Evolutionary conservation across 495 filamentous ascomycete genomes (phyloP), one percentile per base, ranked within the genome.

Genomic region (Daldinia decipiens): DNA sequence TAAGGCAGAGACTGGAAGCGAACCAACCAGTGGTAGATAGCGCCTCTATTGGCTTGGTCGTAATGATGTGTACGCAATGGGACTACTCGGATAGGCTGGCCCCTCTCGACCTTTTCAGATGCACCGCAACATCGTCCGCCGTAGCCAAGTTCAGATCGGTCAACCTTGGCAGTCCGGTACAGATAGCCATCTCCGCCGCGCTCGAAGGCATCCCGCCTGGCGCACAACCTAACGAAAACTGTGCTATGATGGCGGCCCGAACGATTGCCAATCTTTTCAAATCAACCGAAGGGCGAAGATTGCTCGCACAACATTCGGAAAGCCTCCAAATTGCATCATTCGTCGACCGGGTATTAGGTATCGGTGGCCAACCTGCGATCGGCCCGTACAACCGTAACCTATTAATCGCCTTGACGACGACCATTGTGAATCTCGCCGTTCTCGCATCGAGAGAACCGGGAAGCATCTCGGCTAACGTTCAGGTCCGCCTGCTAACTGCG

Each of bases 231-330:
- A 82, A 82, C 36, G 79, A 83, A 36, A 97, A 98, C 76, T 92
- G 92, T 73, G 86, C 89, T 32, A 97, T 98, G 92, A 88, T 98
- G 79, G 87, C 91, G 0, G 81, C 92, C 45, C 93, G 96, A 11
- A 85, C 89, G 13, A 85, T 97, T 53, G 89, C 87, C n/a, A 99
- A 99, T 64, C 81, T 98, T 6, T 98, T 98, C 79, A 87, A 88
- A 61, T 93, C 91, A 0, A 76, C 85, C 3, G 81, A 88, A 61
- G 95, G 95, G 34, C 87, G 92, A 11, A 77, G 83, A 17, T 80
- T 94, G 1, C 87, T 86, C 0, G 80, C 86, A 4, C 77, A 78
- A 15, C 79, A 84, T 34, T 92, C 92, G 57, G 87, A 90, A 63
- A 79, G 81, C 47, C 62, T 68, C 5, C 61, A 32, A 13, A 82